Conservation (phyloP, 805 yeast genomes). For the Hanseniaspora valbyensis region DNA sequence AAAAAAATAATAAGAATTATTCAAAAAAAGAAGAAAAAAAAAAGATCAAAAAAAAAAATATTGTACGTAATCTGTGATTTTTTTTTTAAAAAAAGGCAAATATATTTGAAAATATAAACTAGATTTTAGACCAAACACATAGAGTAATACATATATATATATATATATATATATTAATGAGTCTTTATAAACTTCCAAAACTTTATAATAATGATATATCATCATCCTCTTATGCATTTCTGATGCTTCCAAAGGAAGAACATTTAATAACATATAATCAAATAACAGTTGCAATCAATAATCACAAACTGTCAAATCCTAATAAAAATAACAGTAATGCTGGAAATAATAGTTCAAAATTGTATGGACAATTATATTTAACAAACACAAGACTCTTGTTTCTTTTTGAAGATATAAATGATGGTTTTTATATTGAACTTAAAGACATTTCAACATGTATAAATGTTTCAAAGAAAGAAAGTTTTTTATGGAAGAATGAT, state of each 20-base stretch:
- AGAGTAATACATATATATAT: too few relatives aligned
- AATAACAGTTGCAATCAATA: background rate
- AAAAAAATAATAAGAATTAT: too few relatives aligned
- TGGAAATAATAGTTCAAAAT: background rate
- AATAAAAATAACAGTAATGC: background rate
- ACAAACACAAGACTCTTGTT: background rate
- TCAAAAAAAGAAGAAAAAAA: too few relatives aligned
- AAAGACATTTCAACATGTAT: background rate
- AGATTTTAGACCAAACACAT: too few relatives aligned
- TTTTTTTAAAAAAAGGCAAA: too few relatives aligned
- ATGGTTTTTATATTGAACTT: background rate
- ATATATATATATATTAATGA: too few relatives aligned
- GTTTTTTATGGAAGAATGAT: background rate
- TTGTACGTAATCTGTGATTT: too few relatives aligned
- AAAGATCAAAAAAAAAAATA: too few relatives aligned
- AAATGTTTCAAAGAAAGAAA: background rate
- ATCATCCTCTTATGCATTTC: background rate
- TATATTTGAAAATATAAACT: too few relatives aligned
- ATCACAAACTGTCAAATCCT: background rate
- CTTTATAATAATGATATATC: background rate
- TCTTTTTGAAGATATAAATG: background rate
- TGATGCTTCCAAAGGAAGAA: background rate
- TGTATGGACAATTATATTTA: background rate
- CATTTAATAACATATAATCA: background rate
- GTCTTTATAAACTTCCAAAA: background rate